Conservation (phyloP, 305 asterid species). For the Fraxinus sp. region DNA sequence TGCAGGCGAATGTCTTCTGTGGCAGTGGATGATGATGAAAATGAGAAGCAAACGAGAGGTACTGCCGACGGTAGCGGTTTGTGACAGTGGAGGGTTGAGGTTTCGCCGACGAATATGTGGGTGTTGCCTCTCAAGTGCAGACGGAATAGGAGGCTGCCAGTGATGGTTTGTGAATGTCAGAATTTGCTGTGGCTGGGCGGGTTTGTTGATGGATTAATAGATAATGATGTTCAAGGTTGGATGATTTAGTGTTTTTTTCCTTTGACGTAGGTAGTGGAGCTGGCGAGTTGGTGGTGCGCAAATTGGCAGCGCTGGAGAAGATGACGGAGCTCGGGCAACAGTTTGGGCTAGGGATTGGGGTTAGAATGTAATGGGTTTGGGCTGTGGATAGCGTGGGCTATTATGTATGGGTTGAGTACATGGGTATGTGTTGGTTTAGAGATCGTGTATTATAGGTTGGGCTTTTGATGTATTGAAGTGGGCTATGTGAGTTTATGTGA, state of each 20-base stretch:
- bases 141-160: no score
- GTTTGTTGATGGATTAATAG: no score
- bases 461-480: neutral
- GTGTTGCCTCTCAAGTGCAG: no score
- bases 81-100: no score
- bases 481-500: no score
- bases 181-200: no score
- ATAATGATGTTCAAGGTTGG: neutral
- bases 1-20: neutral
- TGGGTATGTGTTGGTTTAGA: neutral
- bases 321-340: neutral
- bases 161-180: no score
- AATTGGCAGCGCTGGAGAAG: no score
- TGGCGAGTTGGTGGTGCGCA: neutral
- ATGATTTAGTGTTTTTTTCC: neutral
- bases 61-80: no score
- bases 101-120: no score
- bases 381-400: neutral
- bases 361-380: neutral
- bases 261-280: neutral
- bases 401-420: neutral
- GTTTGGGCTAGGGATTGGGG: neutral
- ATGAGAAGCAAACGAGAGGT: no score
- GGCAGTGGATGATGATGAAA: neutral
- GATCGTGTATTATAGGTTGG: neutral